These are phyloP conservation scores for Datisca glomerata DNA, from an alignment of 306 rosid species.

Conservation along the genomic window DNA sequence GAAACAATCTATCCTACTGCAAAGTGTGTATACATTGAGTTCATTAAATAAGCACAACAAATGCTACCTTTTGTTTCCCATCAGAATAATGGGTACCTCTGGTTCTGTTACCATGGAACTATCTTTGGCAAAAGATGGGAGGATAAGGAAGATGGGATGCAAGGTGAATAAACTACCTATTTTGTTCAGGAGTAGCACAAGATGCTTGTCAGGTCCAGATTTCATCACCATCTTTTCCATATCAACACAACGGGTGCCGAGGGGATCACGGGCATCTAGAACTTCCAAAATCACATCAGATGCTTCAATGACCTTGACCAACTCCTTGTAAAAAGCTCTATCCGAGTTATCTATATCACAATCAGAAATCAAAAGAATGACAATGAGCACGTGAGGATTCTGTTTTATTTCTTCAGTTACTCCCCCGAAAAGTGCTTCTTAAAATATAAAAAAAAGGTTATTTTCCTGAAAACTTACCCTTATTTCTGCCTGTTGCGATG, in stretches of 20 bases:
- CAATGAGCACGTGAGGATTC: conserved; percentile 4
- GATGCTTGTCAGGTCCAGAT: conserved; percentile 67
- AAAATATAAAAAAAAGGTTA: no score
- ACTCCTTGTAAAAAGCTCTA: conserved; percentile 78
- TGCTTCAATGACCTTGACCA: conserved; percentile 74
- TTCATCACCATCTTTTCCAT: conserved; percentile 88
- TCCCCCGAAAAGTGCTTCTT: not conserved
- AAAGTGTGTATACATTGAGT: no score
- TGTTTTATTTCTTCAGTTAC: not conserved
- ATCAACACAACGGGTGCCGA: conserved; percentile 79
- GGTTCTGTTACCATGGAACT: no score
- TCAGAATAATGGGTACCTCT: no score
- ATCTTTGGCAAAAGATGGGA: no score
- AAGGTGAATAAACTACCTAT: conserved; percentile 58
- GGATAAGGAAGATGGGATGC: no score
- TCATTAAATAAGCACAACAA: no score
- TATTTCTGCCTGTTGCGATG: conserved; percentile 18
- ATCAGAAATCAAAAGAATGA: not conserved
- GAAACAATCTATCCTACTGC: not conserved
- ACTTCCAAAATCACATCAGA: conserved; percentile 96
- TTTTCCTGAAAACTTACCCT: conserved; percentile 51
- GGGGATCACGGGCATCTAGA: conserved; percentile 95
- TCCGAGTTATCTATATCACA: conserved; percentile 44
- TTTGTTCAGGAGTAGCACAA: conserved; percentile 83
- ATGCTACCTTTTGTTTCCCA: no score